Percentiles rank a stretch among this genome's conserved stretches.
These are phyloP conservation scores for Pelargonium australe DNA, from an alignment of 441 rosid species.

Conservation along the genomic window DNA sequence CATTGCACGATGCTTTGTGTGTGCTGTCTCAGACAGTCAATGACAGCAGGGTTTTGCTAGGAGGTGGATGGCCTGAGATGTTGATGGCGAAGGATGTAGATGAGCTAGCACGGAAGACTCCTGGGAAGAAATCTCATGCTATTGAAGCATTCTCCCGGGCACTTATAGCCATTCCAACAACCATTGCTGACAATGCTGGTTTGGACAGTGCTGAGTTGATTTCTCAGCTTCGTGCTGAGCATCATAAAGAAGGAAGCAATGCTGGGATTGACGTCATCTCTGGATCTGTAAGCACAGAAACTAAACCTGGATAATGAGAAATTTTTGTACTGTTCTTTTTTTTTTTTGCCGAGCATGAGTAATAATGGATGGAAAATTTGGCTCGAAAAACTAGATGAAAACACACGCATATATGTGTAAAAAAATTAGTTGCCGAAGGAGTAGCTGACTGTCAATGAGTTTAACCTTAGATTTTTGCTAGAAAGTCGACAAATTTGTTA, in stretches of 20 bases:
- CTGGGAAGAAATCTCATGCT: conserved; percentile 94
- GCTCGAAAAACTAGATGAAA: not conserved
- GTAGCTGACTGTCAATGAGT: not conserved
- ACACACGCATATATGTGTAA: not conserved
- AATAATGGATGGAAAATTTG: not conserved
- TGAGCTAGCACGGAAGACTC: conserved; percentile 80
- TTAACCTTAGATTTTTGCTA: no score
- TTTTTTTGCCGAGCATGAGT: not conserved
- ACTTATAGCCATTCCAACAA: conserved; percentile 77
- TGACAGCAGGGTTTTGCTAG: conserved; percentile 85
- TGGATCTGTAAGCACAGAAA: conserved; percentile 64
- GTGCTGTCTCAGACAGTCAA: conserved; percentile 95
- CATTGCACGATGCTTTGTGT: conserved; percentile 92
- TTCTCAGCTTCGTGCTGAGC: conserved; percentile 96
- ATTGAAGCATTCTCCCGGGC: conserved; percentile 91
- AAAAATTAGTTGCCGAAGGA: not conserved
- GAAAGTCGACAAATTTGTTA: no score
- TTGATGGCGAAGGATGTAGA: conserved; percentile 93
- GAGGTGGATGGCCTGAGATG: conserved; percentile 99
- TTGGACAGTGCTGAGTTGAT: conserved; percentile 89
- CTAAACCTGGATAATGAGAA: not conserved
- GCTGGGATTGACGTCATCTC: conserved; percentile 87
- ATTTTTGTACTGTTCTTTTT: not conserved
- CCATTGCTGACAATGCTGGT: conserved; percentile 95
- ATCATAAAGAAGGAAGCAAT: conserved; percentile 69